Percentiles rank a stretch among this genome's conserved stretches.
Evolutionary conservation across 2,329 filamentous ascomycete species (phyloP).

Genomic region (Penicillium sumatraense): DNA sequence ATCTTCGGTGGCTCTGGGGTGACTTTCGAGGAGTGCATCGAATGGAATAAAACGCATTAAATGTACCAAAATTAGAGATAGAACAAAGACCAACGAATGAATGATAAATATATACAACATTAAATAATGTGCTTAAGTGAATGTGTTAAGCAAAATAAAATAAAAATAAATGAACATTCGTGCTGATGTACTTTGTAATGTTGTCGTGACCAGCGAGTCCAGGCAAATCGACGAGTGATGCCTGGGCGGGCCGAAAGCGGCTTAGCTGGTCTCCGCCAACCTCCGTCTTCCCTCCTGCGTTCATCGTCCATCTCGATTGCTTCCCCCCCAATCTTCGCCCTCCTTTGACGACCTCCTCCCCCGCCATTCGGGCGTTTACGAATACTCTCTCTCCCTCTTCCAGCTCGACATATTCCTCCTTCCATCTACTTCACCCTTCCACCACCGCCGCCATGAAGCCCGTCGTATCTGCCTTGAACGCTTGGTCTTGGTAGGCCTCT

Average conservation of each 20-base stretch:
- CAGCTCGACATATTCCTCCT: slow-evolving; percentile 2
- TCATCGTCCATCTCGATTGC: slow-evolving; percentile 10
- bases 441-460: slow-evolving; percentile 77
- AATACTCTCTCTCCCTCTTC: background rate
- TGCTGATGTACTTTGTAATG: no score
- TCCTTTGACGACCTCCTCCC: background rate
- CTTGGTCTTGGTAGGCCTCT: slow-evolving; percentile 83
- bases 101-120: background rate
- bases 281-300: slow-evolving; percentile 27
- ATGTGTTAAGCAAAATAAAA: no score
- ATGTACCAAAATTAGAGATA: slow-evolving; percentile 55
- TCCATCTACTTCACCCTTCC: background rate
- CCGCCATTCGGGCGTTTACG: background rate
- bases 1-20: slow-evolving; percentile 91
- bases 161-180: no score
- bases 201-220: no score
- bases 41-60: slow-evolving; percentile 70
- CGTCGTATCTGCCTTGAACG: slow-evolving; percentile 86
- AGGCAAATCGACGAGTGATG: background rate
- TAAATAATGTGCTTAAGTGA: no score
- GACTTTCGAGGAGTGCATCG: slow-evolving; percentile 84
- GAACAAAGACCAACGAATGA: slow-evolving; percentile 27
- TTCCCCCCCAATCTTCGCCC: background rate
- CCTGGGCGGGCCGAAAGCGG: slow-evolving; percentile 28
- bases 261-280: slow-evolving; percentile 29